These are phyloP conservation scores for Cryptococcus depauperatus DNA, from an alignment of 1,284 basidiomycete genomes.

Conservation along the genomic window DNA sequence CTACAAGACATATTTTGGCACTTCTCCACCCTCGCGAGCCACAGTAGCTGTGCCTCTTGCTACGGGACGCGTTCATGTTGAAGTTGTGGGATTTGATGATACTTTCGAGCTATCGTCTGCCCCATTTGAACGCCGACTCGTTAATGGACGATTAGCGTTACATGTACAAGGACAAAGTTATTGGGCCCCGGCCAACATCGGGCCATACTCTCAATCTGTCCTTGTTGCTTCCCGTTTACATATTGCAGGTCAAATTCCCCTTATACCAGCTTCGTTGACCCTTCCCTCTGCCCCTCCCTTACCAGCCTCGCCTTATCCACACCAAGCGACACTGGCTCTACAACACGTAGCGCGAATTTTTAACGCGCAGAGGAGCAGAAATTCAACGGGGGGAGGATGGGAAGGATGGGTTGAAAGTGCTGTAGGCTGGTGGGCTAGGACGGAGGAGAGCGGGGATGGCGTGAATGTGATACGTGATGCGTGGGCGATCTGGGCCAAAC, in stretches of 20 bases:
- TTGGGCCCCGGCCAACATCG: conserved; percentile 99
- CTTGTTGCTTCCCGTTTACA: conserved; percentile 64
- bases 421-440: conserved; percentile 58
- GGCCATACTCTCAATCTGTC: conserved; percentile 93
- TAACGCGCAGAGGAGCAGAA: conserved; percentile 50
- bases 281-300: conserved; percentile 53
- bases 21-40: conserved; percentile 84
- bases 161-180: conserved; percentile 95
- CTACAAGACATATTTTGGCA: conserved; percentile 75
- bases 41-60: conserved; percentile 72
- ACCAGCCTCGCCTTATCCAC: conserved; percentile 23
- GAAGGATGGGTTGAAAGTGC: conserved; percentile 54
- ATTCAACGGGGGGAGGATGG: conserved; percentile 56
- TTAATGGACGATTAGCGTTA: conserved; percentile 57
- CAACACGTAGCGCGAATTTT: conserved; percentile 73
- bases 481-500: conserved; percentile 38
- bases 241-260: conserved; percentile 90
- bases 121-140: background rate
- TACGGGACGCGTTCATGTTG: conserved; percentile 56
- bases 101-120: background rate
- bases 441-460: conserved; percentile 38
- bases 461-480: conserved; percentile 47
- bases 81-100: conserved; percentile 60
- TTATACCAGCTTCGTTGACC: conserved; percentile 65
- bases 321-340: conserved; percentile 56